These are phyloP conservation scores for Citrus hindsii DNA, from an alignment of 345 rosid genomes.

Conservation along the genomic window DNA sequence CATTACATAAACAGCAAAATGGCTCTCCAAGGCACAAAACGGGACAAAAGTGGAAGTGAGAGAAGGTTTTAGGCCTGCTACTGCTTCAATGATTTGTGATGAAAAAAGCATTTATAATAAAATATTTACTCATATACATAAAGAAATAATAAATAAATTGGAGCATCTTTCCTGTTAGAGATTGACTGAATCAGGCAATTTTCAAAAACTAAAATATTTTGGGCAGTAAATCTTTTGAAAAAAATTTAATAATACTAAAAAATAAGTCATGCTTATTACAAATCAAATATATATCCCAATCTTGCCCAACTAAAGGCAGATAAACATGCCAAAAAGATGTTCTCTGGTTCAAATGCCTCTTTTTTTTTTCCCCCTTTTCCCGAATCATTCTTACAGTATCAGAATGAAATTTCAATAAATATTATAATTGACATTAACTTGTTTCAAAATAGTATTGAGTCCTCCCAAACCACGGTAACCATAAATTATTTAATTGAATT, in stretches of 20 bases:
- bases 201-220: neutral
- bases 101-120: neutral
- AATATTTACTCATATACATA: neutral
- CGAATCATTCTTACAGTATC: neutral
- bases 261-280: neutral
- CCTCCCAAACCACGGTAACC: neutral
- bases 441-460: neutral
- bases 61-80: neutral
- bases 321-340: neutral
- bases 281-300: neutral
- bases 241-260: neutral
- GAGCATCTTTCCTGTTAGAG: neutral
- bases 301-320: neutral
- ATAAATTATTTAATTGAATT: neutral
- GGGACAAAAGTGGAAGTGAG: neutral
- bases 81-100: neutral
- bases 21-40: neutral
- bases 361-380: neutral
- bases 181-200: neutral
- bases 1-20: neutral
- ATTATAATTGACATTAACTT: neutral
- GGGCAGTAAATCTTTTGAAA: neutral
- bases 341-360: neutral
- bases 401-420: neutral
- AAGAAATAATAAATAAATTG: neutral